Base-by-base conservation (phyloP, 331 rosid species). In the Stylosanthes scabra region DNA sequence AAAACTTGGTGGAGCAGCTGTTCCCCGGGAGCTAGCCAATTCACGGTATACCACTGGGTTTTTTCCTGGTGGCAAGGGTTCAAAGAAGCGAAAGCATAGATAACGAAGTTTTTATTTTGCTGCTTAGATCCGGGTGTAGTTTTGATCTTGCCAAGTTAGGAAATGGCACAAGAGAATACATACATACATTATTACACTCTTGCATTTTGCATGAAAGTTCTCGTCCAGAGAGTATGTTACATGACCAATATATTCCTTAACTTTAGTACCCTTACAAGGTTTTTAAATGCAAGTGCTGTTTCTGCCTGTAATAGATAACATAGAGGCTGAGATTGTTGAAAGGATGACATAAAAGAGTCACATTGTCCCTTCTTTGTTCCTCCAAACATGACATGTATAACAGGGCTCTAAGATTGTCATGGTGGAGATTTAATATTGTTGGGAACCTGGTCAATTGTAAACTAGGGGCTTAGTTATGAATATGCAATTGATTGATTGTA, bases 1-100 rank as follows among this genome's bases (percentile, higher is more conserved):
- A 59, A 88, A 84, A 74, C 86, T 94, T 69, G 79, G 87, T 41
- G 91, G 91, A 39, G 96, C 92, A 63, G 87, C 88, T 62, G 52
- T 90, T 41, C 96, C 97, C 71, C 83, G 85, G 71, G 91, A 90
- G 79, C 87, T 92, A 72, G 56, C 75, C 72, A 85, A 80, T 74
- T 85, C 94, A 14, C 80, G 51, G 54, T 79, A 86, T 74, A 52
- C 78, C 12, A 9, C 51, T 5, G 67, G 72, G 40, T 75, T 88
- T 62, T 73, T 70, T 56, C 58, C 87, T 65, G 34, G 60, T 6
- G 77, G 85, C 51, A 78, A 73, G 51, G 80, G 82, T 71, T 72
- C 79, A 65, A 80, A 71, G 54, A 83, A 83, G 82, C 80, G 87
- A 71, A 83, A 80, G 47, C 46, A 80, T 14, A 71, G 76, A 62